Base-by-base conservation (phyloP, 192 early-diverging fungal species). In the Coemansia sp. region DNA sequence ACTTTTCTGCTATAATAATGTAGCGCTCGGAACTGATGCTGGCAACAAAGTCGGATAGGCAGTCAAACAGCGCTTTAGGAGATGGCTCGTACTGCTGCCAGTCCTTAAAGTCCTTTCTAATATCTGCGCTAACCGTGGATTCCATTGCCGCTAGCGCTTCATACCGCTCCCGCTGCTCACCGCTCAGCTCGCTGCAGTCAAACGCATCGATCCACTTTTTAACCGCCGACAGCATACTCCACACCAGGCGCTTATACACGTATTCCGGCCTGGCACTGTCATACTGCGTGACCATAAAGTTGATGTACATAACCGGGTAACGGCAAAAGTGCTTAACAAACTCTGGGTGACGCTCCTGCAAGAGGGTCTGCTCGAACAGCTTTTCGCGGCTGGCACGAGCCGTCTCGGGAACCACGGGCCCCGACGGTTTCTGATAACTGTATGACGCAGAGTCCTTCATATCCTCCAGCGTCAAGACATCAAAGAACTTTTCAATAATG, bases 291-390 rank as follows among this genome's bases (percentile, higher is more conserved):
- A 34, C 32, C 12, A 10, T 30, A 34, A 49, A 31, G 16, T 49
- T 23, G 15, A 34, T 12, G n/a, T 14, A 32, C 12, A 49, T 32
- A 15, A 49, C 47, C 10, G 28, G 47, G n/a, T 49, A 49, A n/a
- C 31, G 47, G 23, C 47, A 49, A 49, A 49, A 49, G 47, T 49
- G 26, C 16, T 30, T 17, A 11, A 49, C 32, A 30, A 49, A 49
- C 18, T 5, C 1, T n/a, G 47, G 47, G 5, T 12, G 8, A 7
- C 0, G 15, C 14, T 49, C 28, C 12, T 16, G 31, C 8, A 49
- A 5, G 14, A 49, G 28, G 11, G 47, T 32, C 28, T 49, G n/a
- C 12, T 32, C 28, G 11, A 49, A 49, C n/a, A 49, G 47, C 31
- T 49, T 49, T 31, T 16, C 32, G 14, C 47, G 14, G 8, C 34